Base-by-base conservation (phyloP, 108 stramenopile genomes). In the Skeletonema grethae region DNA sequence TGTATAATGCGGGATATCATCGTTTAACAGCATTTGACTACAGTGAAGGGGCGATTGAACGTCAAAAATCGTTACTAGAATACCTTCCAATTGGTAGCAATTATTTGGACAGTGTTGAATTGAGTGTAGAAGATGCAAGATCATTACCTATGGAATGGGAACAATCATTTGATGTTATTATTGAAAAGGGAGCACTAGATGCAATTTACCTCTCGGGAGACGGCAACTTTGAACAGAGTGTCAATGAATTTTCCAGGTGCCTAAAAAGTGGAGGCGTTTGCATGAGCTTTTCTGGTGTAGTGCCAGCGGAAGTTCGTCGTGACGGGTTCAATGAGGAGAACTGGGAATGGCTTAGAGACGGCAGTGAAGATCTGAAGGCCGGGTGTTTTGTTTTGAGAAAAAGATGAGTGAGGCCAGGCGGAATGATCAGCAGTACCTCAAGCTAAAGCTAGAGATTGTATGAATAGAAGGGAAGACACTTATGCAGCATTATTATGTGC, bases 151-250 rank as follows among this genome's bases (percentile, higher is more conserved):
- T 31, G 15, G 72, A 72, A 48, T 93, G 89, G 89, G 75, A 58
- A 1, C 34, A 79, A 57, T 24, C 30, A 9, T 94, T 88, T 67
- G 92, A 91, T 80, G 75, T 79, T 30, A 82, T 91, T 22, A 32
- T 94, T 30, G 92, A 94, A 78, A 94, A 91, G 65, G 90, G 92
- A 7, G 82, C 85, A 4, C 67, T 90, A 57, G 92, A 94, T 79
- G 92, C 90, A 30, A 87, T 94, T 7, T 91, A 90, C 61, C 50
- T 94, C n/a, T 89, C 87, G 25, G 87, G 88, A 22, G 84, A 86
- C 77, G 88, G 86, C 2, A 87, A 87, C 73, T 70, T 88, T 24
- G 88, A 90, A 68, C 18, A 36, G 16, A 72, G 88, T 2, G 82
- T 82, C 24, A 53, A 70, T n/a, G 88, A 91, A 69, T 76, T 94